A percentile compares a stretch with the other conserved stretches of the same genome.
Conservation (phyloP, 2,329 filamentous ascomycete species). For the Pezicula rhizophila region DNA sequence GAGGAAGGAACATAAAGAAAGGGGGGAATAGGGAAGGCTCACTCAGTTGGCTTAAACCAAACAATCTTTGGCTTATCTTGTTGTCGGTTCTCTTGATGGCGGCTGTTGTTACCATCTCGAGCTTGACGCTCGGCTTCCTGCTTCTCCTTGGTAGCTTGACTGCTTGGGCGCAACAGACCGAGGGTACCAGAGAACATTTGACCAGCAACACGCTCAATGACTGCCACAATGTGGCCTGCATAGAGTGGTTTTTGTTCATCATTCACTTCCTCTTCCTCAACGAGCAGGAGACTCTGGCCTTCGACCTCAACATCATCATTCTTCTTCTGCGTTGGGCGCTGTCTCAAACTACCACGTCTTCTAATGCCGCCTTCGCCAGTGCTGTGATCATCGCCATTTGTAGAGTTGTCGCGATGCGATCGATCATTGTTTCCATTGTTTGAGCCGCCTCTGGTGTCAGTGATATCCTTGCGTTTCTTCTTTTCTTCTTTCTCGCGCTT, state of each 20-base stretch:
- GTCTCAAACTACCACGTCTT: slow-evolving; percentile 87
- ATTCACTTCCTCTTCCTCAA: slow-evolving; percentile 97
- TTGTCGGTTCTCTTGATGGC: slow-evolving; percentile 72
- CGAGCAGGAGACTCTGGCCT: slow-evolving; percentile 89
- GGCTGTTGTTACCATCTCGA: slow-evolving; percentile 68
- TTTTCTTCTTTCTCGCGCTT: slow-evolving; percentile 99
- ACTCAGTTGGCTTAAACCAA: slow-evolving; percentile 98
- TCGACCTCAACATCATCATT: slow-evolving; percentile 99
- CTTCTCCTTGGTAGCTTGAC: slow-evolving; percentile 98
- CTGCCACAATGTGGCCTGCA: slow-evolving; percentile 92
- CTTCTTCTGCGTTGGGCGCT: slow-evolving; percentile 98
- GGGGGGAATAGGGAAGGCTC: not conserved
- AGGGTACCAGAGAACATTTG: slow-evolving; percentile 99
- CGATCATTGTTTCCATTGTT: slow-evolving; percentile 65
- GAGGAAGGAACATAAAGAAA: not conserved
- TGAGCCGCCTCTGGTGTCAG: slow-evolving; percentile 75
- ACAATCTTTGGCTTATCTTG: slow-evolving; percentile 99
- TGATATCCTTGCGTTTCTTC: slow-evolving; percentile 99
- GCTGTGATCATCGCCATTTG: slow-evolving; percentile 55
- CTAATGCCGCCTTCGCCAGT: slow-evolving; percentile 78
- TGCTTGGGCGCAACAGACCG: slow-evolving; percentile 88
- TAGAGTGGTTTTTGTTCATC: slow-evolving; percentile 97
- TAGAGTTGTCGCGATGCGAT: slow-evolving; percentile 46
- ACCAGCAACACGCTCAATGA: slow-evolving; percentile 92
- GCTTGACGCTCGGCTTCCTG: slow-evolving; percentile 94